Conservation (phyloP, 1,139 yeast species). For the Kurtzmaniella quercitrusa region DNA sequence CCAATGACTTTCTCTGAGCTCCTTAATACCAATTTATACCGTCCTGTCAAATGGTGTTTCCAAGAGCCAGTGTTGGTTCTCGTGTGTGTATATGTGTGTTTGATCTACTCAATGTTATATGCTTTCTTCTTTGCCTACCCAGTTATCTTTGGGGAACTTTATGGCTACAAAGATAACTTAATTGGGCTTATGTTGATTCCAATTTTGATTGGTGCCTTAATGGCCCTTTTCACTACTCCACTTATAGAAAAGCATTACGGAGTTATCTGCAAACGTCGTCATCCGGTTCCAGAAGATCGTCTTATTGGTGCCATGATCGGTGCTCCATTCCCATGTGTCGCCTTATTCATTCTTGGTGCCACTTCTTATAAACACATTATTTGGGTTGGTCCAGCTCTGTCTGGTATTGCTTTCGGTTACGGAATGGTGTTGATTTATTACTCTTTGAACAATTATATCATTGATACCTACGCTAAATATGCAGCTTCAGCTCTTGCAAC, state of each 20-base stretch:
- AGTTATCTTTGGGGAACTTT: conserved; percentile 62
- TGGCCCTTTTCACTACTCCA: conserved; percentile 72
- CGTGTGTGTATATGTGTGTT: conserved; percentile 79
- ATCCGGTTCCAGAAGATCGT: conserved; percentile 83
- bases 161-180: conserved; percentile 62
- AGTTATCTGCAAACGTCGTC: conserved; percentile 48
- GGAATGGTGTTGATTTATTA: conserved; percentile 90
- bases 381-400: conserved; percentile 94
- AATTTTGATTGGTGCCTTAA: conserved; percentile 75
- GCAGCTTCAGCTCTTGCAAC: conserved; percentile 94
- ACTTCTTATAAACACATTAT: conserved; percentile 74
- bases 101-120: conserved; percentile 80
- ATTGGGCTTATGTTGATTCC: conserved; percentile 87
- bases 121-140: conserved; percentile 93
- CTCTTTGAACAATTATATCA: conserved; percentile 82
- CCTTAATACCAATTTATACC: conserved; percentile 59
- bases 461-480: conserved; percentile 78
- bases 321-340: conserved; percentile 83
- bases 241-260: conserved; percentile 60
- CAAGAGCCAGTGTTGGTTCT: conserved; percentile 83
- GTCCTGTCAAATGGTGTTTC: conserved; percentile 70
- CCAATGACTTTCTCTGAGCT: conserved; percentile 65
- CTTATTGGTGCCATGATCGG: conserved; percentile 87
- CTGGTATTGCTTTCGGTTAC: conserved; percentile 85
- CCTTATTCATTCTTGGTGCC: conserved; percentile 85